phyloP scores from a whole-genome alignment of 345 rosid species.

The Salix koriyanagi region DNA sequence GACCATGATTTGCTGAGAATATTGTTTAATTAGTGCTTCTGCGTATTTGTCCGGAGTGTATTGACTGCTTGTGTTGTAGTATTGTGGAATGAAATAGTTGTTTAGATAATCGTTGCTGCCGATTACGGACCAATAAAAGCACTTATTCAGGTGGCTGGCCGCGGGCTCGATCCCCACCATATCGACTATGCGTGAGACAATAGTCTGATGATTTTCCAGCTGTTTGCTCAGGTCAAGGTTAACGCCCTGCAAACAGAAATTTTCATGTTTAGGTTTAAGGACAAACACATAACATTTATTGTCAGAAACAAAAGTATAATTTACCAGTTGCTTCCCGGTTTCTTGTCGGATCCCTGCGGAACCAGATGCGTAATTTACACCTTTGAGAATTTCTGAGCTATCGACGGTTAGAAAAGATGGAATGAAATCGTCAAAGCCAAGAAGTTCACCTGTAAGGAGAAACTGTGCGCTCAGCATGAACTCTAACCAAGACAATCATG shows the following conservation, averaged over 20 bases:
- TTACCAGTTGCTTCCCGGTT: slow-evolving; percentile 8
- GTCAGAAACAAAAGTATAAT: no score
- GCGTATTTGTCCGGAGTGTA: slow-evolving; percentile 21
- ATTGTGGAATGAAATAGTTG: slow-evolving; percentile 24
- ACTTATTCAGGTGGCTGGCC: not conserved
- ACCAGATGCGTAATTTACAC: slow-evolving; percentile 19
- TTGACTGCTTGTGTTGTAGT: not conserved
- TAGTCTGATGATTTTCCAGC: slow-evolving; percentile 1
- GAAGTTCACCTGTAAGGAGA: slow-evolving; percentile 8
- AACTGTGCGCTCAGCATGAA: no score
- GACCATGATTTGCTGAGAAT: slow-evolving; percentile 23
- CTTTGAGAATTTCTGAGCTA: slow-evolving; percentile 1
- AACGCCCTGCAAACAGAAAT: slow-evolving; percentile 2
- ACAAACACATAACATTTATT: no score
- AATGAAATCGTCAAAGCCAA: slow-evolving; percentile 3
- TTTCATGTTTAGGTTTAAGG: no score
- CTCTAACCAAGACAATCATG: no score
- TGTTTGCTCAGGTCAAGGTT: not conserved
- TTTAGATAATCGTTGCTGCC: slow-evolving; percentile 20
- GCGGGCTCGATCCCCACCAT: not conserved
- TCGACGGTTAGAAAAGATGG: not conserved
- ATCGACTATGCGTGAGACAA: not conserved
- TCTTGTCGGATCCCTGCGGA: slow-evolving; percentile 2
- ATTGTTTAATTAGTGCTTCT: slow-evolving; percentile 17
- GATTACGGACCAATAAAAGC: slow-evolving; percentile 9